A percentile compares a stretch with the other conserved stretches of the same genome.
phyloP scores from a whole-genome alignment of 140 eudicot genomes.

The Flaveria floridana region DNA sequence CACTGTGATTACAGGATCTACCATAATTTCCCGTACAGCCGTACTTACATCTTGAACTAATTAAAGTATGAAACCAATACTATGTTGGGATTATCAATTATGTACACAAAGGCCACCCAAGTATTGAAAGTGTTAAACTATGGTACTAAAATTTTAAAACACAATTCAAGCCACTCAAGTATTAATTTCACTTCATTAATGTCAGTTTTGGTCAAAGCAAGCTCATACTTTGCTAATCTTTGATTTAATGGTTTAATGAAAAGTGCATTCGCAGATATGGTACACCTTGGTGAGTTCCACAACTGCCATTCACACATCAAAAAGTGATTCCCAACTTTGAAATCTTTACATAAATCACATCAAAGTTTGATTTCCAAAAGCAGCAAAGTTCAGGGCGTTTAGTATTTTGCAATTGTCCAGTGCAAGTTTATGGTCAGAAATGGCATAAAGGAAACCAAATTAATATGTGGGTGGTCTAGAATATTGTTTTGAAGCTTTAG shows the following conservation, averaged over 20 bases:
- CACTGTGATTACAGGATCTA: background rate
- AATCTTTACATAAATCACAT: background rate
- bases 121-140: background rate
- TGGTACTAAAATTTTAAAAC: background rate
- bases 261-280: background rate
- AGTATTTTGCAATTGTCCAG: background rate
- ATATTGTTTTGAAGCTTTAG: background rate
- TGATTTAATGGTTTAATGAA: background rate
- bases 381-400: background rate
- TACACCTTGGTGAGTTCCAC: background rate
- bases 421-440: background rate
- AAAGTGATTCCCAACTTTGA: background rate
- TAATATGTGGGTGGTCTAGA: background rate
- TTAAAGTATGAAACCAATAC: conserved; percentile 6
- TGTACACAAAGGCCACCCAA: background rate
- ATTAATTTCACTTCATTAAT: background rate
- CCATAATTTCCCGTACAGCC: background rate
- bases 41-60: background rate
- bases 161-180: background rate
- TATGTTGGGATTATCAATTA: background rate
- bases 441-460: background rate
- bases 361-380: background rate
- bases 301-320: background rate
- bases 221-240: background rate
- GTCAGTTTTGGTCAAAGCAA: background rate